These are phyloP conservation scores for Thermothelomyces thermophilus DNA, from an alignment of 2,329 filamentous ascomycete species.

Conservation along the genomic window DNA sequence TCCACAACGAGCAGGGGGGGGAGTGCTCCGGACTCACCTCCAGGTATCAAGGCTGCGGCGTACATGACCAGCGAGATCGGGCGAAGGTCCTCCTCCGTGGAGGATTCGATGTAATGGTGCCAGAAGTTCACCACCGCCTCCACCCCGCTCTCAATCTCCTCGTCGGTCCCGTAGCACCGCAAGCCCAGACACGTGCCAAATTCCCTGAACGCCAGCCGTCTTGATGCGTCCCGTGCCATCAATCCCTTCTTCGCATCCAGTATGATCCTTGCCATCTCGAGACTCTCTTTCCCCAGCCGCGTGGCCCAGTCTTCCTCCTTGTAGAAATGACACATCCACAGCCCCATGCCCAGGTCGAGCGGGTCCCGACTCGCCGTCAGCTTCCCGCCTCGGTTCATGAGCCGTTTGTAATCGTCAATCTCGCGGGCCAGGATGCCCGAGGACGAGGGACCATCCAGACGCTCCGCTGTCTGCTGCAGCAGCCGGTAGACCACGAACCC, in stretches of 20 bases:
- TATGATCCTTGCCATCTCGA: constrained; percentile 27
- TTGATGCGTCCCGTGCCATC: constrained; percentile 23
- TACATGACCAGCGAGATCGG: constrained; percentile 54
- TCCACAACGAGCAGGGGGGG: not conserved
- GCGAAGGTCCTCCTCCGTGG: constrained; percentile 35
- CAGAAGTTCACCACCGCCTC: constrained; percentile 31
- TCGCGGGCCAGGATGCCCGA: constrained; percentile 37
- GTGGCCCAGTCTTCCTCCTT: constrained; percentile 43
- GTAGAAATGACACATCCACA: constrained; percentile 51
- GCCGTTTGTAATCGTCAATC: constrained; percentile 44
- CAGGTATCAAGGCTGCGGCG: constrained; percentile 47
- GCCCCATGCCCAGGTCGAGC: constrained; percentile 53
- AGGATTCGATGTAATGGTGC: constrained; percentile 31
- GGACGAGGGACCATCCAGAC: constrained; percentile 14
- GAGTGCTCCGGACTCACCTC: constrained; percentile 37
- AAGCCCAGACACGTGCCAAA: constrained; percentile 48
- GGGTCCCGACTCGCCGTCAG: constrained; percentile 42
- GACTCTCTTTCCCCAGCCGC: constrained; percentile 29
- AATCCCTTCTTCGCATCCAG: constrained; percentile 17
- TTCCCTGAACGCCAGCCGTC: constrained; percentile 46
- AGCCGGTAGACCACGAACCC: constrained; percentile 46
- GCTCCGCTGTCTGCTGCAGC: constrained; percentile 37
- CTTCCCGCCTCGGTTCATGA: constrained; percentile 40
- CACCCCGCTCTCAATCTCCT: constrained; percentile 26
- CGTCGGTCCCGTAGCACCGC: constrained; percentile 33